These are phyloP conservation scores for Fonsecaea erecta DNA, from an alignment of 2,329 filamentous ascomycete species.

Conservation along the genomic window DNA sequence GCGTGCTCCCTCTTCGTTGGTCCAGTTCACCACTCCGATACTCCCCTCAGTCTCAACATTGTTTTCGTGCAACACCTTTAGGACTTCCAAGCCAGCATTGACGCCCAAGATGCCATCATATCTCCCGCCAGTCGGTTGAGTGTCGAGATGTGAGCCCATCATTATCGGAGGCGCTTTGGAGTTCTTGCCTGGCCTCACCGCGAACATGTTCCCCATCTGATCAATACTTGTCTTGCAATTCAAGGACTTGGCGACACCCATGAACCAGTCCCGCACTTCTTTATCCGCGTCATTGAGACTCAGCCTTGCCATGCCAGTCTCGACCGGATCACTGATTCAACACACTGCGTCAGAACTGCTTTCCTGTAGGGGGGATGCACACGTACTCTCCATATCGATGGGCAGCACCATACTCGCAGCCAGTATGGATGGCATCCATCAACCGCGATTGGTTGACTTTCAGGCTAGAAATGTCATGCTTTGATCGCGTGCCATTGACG, in stretches of 20 bases:
- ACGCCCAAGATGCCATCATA: slow-evolving; percentile 80
- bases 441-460: slow-evolving; percentile 38
- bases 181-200: slow-evolving; percentile 66
- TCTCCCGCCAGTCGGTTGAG: slow-evolving; percentile 58
- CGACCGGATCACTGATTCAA: slow-evolving; percentile 29
- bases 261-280: slow-evolving; percentile 75
- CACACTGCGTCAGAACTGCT: neutral
- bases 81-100: slow-evolving; percentile 72
- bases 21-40: slow-evolving; percentile 78
- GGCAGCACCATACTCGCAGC: slow-evolving; percentile 38
- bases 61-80: slow-evolving; percentile 70
- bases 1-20: slow-evolving; percentile 80
- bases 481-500: slow-evolving; percentile 28
- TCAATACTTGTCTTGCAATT: slow-evolving; percentile 73
- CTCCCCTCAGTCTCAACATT: slow-evolving; percentile 70
- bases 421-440: slow-evolving; percentile 37
- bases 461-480: slow-evolving; percentile 33
- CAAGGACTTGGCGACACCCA: slow-evolving; percentile 63
- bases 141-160: slow-evolving; percentile 70
- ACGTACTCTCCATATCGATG: slow-evolving; percentile 38
- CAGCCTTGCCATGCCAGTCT: slow-evolving; percentile 72
- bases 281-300: slow-evolving; percentile 74
- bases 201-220: slow-evolving; percentile 81
- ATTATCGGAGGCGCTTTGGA: slow-evolving; percentile 66
- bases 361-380: neutral